Conservation (phyloP, 1,284 basidiomycete genomes). For the Takashimella koratensis region DNA sequence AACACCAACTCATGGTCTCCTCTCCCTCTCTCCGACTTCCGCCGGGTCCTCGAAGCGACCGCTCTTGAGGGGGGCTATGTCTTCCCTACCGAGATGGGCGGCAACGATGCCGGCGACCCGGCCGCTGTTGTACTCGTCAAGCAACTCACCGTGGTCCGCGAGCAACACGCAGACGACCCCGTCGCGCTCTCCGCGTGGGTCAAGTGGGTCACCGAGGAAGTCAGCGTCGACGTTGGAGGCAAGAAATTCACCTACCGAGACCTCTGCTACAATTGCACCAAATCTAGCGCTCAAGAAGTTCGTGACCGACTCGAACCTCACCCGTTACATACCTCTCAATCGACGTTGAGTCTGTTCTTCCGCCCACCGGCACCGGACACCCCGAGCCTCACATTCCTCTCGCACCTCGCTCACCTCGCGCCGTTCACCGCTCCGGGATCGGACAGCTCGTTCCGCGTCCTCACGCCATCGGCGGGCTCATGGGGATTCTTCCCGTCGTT, state of each 20-base stretch:
- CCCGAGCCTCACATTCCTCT: slow-evolving; percentile 60
- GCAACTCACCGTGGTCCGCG: slow-evolving; percentile 39
- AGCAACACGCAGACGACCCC: slow-evolving; percentile 21
- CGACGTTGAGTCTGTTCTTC: slow-evolving; percentile 38
- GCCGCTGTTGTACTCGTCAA: slow-evolving; percentile 45
- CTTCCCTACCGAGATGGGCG: slow-evolving; percentile 31
- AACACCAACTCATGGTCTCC: slow-evolving; percentile 33
- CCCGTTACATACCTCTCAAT: slow-evolving; percentile 38
- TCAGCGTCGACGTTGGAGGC: slow-evolving; percentile 33
- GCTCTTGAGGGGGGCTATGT: slow-evolving; percentile 40
- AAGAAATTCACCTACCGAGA: slow-evolving; percentile 40
- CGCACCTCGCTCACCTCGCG: slow-evolving; percentile 50
- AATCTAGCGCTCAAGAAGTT: slow-evolving; percentile 6
- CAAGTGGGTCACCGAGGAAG: slow-evolving; percentile 37
- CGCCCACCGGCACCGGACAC: slow-evolving; percentile 48
- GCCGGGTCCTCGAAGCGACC: slow-evolving; percentile 35
- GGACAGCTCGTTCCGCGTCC: slow-evolving; percentile 36
- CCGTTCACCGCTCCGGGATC: slow-evolving; percentile 22
- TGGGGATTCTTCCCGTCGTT: slow-evolving; percentile 43
- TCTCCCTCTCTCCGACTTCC: slow-evolving; percentile 30
- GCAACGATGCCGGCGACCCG: slow-evolving; percentile 38
- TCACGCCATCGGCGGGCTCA: slow-evolving; percentile 14
- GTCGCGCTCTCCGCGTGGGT: slow-evolving; percentile 33
- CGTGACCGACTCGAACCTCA: slow-evolving; percentile 25
- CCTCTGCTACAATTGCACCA: slow-evolving; percentile 33